Evolutionary conservation across 208 protist species (phyloP), one percentile per base, ranked within the genome.

Genomic region (Acanthamoeba lenticulata): DNA sequence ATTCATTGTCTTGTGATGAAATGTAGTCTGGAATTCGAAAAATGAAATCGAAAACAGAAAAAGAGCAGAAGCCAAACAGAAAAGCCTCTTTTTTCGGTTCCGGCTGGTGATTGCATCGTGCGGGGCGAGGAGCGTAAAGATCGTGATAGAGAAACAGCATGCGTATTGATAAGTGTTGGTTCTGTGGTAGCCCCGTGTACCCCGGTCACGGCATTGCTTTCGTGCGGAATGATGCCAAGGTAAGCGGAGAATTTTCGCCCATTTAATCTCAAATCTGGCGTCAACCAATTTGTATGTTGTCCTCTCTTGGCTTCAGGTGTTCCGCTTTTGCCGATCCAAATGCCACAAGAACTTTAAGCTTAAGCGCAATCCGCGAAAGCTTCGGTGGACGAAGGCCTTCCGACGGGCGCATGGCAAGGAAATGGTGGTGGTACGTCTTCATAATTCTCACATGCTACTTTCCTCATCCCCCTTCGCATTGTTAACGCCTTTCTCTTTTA

Each of bases 301-400:
- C 17, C 57, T 40, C 38, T 52, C 29, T 44, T 34, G 6, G 45
- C 9, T 21, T 52, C 86, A 97, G 96, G 79, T 96, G 15, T 99
- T 99, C 94, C 81, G 97, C 38, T 99, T 99, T 95, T 99, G 99
- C 95, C 96, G 98, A 34, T 98, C 97, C 67, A 99, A 99, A 97
- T 99, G 99, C 97, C 97, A 99, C 92, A 99, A 99, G 95, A 98
- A 98, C 97, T 99, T 99, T 96, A 99, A 99, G 95, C 98, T 99
- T 98, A 99, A 99, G 96, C 98, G 98, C 92, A 99, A 99, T 95
- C 99, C 99, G 57, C 98, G 99, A 95, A 99, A 99, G 96, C 96
- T 99, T 29, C 97, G 98, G 93, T 99, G 99, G 99, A 99, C 99
- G 34, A 99, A 99, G 97, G 99, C 99, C 44, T 99, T 99, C 97